Evolutionary conservation across 2,329 filamentous ascomycete species (phyloP), one percentile per base, ranked within the genome.

Genomic region (Pseudogymnoascus sp.): DNA sequence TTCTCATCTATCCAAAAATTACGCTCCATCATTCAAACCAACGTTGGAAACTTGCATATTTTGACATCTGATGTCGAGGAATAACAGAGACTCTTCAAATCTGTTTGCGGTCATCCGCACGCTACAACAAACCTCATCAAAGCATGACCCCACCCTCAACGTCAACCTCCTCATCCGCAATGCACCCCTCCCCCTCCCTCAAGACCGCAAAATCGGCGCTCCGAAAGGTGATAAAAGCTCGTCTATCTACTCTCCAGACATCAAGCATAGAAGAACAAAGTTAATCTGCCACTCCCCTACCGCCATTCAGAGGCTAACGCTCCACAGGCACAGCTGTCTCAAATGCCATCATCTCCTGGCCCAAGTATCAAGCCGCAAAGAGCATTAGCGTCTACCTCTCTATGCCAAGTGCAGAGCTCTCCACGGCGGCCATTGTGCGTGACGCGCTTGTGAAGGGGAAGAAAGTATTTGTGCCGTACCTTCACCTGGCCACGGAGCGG

Each of bases 391-490:
- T 99, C 63, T 99, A 96, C 74, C 81, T 99, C 14, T 95, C 93
- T 10, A 99, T 99, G 95, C 92, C 93, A 0, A 78, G 81, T 8
- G 89, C 88, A 23, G 95, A 99, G 77, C 84, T 96, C 25, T 90
- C 92, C 69, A 99, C 95, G 1, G 86, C 88, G 61, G 79, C 81
- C 59, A 91, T 97, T 62, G 91, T 97, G 7, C 84, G 85, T 28
- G 85, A 97, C 78, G 93, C 93, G 11, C 80, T 99, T 25, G 76
- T 78, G 5, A 75, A 80, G 3, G 91, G 90, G 40, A 99, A 97
- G 77, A 81, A 88, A 66, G 92, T 99, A 64, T 97, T 91, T 74
- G 87, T 99, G 59, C 95, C 95, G 0, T 97, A 95, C 73, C 88
- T 96, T 61, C 88, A 95, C 77, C 86, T 82, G 69, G 79, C 79